Evolutionary conservation across 1,139 yeast species (phyloP).

Genomic region (Lizanozyma gosingica): DNA sequence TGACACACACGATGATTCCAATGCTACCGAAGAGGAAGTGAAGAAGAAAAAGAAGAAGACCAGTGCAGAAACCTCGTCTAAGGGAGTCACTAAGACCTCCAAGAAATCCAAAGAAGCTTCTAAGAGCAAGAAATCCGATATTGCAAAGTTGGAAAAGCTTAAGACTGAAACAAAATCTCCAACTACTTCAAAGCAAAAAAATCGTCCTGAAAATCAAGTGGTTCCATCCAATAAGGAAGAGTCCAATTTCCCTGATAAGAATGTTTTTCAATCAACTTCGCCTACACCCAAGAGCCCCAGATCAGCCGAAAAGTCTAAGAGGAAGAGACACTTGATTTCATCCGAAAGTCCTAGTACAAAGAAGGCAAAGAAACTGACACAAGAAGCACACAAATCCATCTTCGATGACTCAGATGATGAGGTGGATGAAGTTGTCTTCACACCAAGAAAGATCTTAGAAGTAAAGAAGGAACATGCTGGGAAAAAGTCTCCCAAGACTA

Average conservation of each 20-base stretch:
- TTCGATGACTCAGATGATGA: background rate
- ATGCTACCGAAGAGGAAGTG: background rate
- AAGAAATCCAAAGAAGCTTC: background rate
- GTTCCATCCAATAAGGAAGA: background rate
- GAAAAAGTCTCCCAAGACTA: background rate
- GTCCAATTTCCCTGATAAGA: background rate
- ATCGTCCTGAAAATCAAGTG: background rate
- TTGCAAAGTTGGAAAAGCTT: background rate
- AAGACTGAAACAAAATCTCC: background rate
- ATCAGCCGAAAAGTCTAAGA: background rate
- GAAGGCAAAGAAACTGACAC: background rate
- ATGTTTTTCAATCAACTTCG: background rate
- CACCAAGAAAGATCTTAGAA: too few relatives aligned
- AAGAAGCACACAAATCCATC: too few relatives aligned
- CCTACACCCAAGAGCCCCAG: background rate
- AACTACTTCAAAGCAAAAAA: background rate
- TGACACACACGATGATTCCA: background rate
- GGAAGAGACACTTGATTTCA: background rate
- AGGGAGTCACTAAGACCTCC: too few relatives aligned
- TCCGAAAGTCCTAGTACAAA: background rate
- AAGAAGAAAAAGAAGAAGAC: background rate
- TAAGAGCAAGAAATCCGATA: background rate
- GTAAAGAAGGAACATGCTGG: background rate
- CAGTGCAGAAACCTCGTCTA: too few relatives aligned
- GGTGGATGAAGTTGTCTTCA: background rate